A percentile compares a stretch with the other conserved stretches of the same genome.
phyloP scores from a whole-genome alignment of 768 basidiomycete species.

The Saitozyma podzolica region DNA sequence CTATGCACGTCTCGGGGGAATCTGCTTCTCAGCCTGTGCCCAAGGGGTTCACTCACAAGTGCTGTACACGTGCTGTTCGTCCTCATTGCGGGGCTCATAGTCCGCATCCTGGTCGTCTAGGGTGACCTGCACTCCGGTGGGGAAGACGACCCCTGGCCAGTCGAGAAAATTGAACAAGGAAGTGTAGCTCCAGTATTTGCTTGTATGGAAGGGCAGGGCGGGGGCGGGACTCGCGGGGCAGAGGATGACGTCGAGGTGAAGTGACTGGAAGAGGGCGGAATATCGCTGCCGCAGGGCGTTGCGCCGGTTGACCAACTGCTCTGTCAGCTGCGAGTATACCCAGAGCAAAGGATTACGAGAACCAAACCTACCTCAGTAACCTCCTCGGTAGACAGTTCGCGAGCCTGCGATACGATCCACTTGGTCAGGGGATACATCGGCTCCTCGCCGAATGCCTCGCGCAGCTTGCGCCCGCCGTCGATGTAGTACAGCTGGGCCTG shows the following conservation, averaged over 20 bases:
- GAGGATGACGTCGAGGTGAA: slow-evolving; percentile 32
- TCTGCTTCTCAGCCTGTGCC: neutral
- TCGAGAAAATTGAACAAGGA: slow-evolving; percentile 44
- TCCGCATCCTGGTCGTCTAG: slow-evolving; percentile 13
- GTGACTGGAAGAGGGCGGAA: slow-evolving; percentile 10
- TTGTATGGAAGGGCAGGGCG: slow-evolving; percentile 25
- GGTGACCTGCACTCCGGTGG: slow-evolving; percentile 25
- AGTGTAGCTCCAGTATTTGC: slow-evolving; percentile 41
- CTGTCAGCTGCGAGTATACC: neutral
- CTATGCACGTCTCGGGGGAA: slow-evolving; percentile 1
- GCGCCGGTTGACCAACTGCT: slow-evolving; percentile 21
- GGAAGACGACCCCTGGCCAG: slow-evolving; percentile 39
- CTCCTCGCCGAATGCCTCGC: slow-evolving; percentile 19
- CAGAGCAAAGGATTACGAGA: neutral
- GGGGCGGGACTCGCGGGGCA: slow-evolving; percentile 26
- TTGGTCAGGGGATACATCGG: slow-evolving; percentile 33
- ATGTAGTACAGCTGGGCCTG: slow-evolving; percentile 23
- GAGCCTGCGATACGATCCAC: slow-evolving; percentile 24
- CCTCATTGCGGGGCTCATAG: no score
- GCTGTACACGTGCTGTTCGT: no score
- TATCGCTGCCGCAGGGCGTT: slow-evolving; percentile 17
- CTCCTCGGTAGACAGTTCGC: slow-evolving; percentile 8
- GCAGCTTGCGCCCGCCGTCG: slow-evolving; percentile 22
- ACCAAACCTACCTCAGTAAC: slow-evolving; percentile 16
- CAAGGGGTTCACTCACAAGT: no score